Percentiles rank a stretch among this genome's conserved stretches.
These are phyloP conservation scores for Caryopteris hybrid DNA, from an alignment of 305 asterid species.

Conservation along the genomic window DNA sequence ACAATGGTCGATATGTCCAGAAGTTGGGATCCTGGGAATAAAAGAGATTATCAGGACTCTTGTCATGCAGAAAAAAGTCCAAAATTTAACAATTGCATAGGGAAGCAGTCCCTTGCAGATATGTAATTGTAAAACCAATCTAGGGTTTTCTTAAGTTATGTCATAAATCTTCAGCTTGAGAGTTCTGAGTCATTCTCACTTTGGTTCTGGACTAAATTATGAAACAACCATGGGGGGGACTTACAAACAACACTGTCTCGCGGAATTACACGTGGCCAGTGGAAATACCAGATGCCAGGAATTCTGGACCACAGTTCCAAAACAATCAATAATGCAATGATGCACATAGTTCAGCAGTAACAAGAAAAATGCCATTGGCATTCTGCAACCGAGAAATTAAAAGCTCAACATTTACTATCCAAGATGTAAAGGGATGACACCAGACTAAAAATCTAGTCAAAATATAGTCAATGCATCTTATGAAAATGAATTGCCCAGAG, in stretches of 20 bases:
- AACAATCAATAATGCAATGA: not conserved
- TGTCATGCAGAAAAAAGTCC: not conserved
- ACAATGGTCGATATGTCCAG: constrained; percentile 85
- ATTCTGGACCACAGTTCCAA: not conserved
- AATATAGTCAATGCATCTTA: not conserved
- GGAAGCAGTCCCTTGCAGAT: not conserved
- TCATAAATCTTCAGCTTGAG: not conserved
- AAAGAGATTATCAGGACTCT: constrained; percentile 21
- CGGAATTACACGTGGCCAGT: not conserved
- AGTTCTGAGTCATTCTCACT: not conserved
- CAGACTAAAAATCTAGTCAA: not conserved
- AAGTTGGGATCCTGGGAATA: constrained; percentile 78
- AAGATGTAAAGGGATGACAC: constrained; percentile 4
- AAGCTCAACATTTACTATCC: not conserved
- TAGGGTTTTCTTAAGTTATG: not conserved
- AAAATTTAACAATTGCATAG: not conserved
- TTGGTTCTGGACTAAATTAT: not conserved
- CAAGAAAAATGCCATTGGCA: not conserved
- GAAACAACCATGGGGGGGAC: constrained; percentile 5
- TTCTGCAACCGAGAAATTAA: not conserved
- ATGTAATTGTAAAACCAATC: constrained; percentile 5
- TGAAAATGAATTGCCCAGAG: not conserved
- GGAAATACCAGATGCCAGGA: not conserved
- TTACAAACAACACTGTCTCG: not conserved
- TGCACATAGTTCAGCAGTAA: not conserved